Base-by-base conservation (phyloP, 257 asterid genomes). In the Mentha longifolia region DNA sequence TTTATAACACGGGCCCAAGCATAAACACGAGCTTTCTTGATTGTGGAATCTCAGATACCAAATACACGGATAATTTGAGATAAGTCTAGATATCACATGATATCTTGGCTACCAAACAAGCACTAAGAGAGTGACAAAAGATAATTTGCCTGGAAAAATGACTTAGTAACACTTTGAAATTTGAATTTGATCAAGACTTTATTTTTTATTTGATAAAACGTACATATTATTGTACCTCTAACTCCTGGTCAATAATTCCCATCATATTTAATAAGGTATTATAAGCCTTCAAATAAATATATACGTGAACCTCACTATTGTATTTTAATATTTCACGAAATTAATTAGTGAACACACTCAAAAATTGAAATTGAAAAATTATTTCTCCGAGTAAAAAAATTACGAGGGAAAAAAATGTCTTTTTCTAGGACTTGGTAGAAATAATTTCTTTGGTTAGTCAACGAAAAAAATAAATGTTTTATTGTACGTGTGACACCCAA, bases 391-490 rank as follows among this genome's bases (percentile, higher is more conserved):
- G 31, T 28, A 28, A 28, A 2, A 28, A 28, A 28, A 28, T 28
- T 22, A 22, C 2, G 25, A 22, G 25, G 28, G 2, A 6, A 28
- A 55, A 41, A 73, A 47, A 72, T 67, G 81, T 78, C 79, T 16
- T 49, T 63, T 39, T 75, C 67, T 30, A 5, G 30, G 43, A 69
- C 65, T 65, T 33, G 30, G 68, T 74, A 66, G 55, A 81, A 65
- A 16, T 5, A 63, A 39, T 41, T 67, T 41, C 37, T 61, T 79
- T 68, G 67, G 74, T 46, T 42, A 62, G 89, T 84, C 85, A 84
- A 79, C 59, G 65, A 59, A 37, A 76, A 78, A 76, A 79, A 70
- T 74, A 22, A 80, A 77, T 71, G 79, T 80, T 52, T 52, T 57
- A 45, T 73, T 28, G 72, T 80, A 77, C 81, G 74, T 68, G 74